phyloP scores from a whole-genome alignment of 805 yeast species.

The Wickerhamomyces kurtzmanii region DNA sequence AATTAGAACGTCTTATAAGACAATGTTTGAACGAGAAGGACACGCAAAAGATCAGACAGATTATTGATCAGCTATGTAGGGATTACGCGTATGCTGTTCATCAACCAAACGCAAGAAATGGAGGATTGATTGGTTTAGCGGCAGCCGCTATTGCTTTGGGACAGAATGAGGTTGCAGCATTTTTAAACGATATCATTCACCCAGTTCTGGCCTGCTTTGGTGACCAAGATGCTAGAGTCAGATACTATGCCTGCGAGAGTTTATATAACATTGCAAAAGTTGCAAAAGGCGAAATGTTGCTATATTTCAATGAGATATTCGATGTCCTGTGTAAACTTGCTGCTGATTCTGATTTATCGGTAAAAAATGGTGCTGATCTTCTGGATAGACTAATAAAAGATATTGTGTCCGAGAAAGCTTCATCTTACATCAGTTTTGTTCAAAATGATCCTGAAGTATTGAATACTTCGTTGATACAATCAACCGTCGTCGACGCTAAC shows the following conservation, averaged over 20 bases:
- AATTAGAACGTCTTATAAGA: conserved; percentile 70
- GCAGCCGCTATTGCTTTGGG: conserved; percentile 94
- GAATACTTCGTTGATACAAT: conserved; percentile 24
- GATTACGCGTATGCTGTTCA: conserved; percentile 78
- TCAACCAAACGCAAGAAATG: conserved; percentile 84
- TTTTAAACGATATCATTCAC: conserved; percentile 76
- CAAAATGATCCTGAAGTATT: conserved; percentile 36
- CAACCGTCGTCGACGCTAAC: conserved; percentile 39
- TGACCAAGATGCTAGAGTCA: conserved; percentile 93
- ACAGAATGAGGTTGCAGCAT: conserved; percentile 67
- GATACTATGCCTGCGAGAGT: conserved; percentile 95
- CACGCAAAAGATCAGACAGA: conserved; percentile 43
- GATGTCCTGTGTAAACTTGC: conserved; percentile 86
- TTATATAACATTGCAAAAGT: conserved; percentile 93
- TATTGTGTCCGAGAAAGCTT: conserved; percentile 89
- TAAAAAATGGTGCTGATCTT: conserved; percentile 91
- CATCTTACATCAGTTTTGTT: conserved; percentile 72
- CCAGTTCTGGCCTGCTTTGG: conserved; percentile 95
- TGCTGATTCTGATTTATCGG: conserved; percentile 85
- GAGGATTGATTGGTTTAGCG: conserved; percentile 92
- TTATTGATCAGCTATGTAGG: conserved; percentile 65
- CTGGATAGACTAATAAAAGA: conserved; percentile 87
- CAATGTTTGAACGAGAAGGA: conserved; percentile 54
- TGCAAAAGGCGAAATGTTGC: conserved; percentile 87
- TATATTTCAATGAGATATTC: conserved; percentile 89